phyloP scores from a whole-genome alignment of 306 rosid genomes.

The Quillaja saponaria region DNA sequence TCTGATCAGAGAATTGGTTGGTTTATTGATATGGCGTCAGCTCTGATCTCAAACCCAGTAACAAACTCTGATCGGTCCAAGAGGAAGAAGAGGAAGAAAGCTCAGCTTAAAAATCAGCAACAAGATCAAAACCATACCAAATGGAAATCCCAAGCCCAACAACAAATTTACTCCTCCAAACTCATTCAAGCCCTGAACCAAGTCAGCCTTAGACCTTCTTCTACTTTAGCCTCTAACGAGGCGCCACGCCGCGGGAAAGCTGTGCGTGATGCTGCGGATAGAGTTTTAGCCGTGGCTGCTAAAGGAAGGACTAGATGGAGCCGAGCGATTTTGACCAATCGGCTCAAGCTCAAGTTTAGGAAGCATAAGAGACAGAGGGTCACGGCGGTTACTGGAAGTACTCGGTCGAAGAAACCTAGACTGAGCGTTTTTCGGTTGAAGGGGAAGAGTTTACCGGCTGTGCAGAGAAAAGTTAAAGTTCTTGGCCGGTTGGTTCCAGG shows the following conservation, averaged over 20 bases:
- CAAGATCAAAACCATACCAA: constrained; percentile 42
- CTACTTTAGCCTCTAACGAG: constrained; percentile 11
- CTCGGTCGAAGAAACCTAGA: constrained; percentile 60
- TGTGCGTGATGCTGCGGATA: constrained; percentile 81
- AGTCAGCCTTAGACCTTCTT: constrained; percentile 35
- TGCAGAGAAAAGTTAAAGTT: constrained; percentile 68
- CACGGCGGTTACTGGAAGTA: constrained; percentile 18
- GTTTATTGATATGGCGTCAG: constrained; percentile 44
- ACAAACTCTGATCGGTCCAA: constrained; percentile 48
- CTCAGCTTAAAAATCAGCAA: constrained; percentile 36
- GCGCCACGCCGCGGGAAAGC: constrained; percentile 60
- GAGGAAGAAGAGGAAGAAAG: constrained; percentile 65
- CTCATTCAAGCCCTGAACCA: constrained; percentile 66
- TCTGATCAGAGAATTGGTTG: background rate
- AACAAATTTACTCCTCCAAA: constrained; percentile 72
- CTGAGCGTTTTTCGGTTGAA: constrained; percentile 65
- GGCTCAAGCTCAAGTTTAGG: constrained; percentile 76
- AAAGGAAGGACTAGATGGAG: constrained; percentile 92
- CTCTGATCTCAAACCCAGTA: constrained; percentile 53
- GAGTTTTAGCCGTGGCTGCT: constrained; percentile 76
- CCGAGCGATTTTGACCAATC: constrained; percentile 69
- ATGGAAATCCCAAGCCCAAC: constrained; percentile 82
- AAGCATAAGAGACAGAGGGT: constrained; percentile 47
- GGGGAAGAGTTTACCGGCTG: constrained; percentile 71
- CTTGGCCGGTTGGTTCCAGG: constrained; percentile 93